Evolutionary conservation across 805 yeast genomes (phyloP).

Genomic region (Lachancea lanzarotensis): DNA sequence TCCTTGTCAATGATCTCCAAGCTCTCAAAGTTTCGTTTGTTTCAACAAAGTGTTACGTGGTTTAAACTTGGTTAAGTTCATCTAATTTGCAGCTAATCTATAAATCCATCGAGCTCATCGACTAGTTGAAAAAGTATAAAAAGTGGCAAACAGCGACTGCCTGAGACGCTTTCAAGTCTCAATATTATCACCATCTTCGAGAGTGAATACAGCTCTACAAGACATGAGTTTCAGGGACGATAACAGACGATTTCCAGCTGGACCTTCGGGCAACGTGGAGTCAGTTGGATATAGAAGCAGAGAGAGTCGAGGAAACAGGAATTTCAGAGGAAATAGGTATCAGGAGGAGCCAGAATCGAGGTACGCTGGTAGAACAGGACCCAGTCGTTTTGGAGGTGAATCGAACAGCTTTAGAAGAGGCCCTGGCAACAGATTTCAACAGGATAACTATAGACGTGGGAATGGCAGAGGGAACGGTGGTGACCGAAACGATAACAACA

Average conservation of each 20-base stretch:
- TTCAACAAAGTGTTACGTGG: neutral
- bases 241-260: conserved; percentile 3
- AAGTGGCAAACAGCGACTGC: neutral
- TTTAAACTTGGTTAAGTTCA: neutral
- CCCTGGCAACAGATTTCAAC: conserved; percentile 3
- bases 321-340: conserved; percentile 1
- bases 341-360: conserved; percentile 2
- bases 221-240: conserved; percentile 1
- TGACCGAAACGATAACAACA: conserved; percentile 16
- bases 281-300: conserved; percentile 2
- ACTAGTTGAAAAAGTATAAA: neutral
- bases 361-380: conserved; percentile 1
- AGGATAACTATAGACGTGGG: conserved; percentile 7
- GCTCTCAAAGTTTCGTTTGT: neutral
- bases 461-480: conserved; percentile 12
- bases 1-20: neutral
- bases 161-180: neutral
- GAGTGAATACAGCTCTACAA: neutral
- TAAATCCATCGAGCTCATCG: neutral
- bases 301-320: conserved; percentile 3
- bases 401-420: conserved; percentile 2
- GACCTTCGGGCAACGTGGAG: neutral
- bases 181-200: neutral
- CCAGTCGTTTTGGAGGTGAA: neutral
- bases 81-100: too few species aligned